Percentiles rank a stretch among this genome's conserved stretches.
phyloP scores from a whole-genome alignment of 2,329 filamentous ascomycete genomes.

The Thielaviopsis cerberus region DNA sequence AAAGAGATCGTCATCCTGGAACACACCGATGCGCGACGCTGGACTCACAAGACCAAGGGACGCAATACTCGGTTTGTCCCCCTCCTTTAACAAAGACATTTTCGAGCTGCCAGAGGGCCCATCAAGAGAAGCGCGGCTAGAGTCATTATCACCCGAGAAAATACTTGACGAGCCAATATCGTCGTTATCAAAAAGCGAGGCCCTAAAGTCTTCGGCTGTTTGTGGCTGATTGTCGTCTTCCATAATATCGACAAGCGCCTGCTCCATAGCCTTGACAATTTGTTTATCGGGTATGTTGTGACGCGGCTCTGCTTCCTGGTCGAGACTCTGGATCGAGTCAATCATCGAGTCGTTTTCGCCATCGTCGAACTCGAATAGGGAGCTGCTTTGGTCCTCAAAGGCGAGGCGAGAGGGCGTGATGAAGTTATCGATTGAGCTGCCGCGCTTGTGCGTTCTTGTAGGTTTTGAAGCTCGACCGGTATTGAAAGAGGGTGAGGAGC shows the following conservation, averaged over 20 bases:
- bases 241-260: constrained; percentile 81
- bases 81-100: constrained; percentile 25
- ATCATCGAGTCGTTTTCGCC: constrained; percentile 49
- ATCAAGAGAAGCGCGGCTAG: constrained; percentile 45
- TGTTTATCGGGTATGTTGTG: constrained; percentile 49
- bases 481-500: constrained; percentile 21
- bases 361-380: constrained; percentile 69
- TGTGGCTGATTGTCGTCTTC: constrained; percentile 47
- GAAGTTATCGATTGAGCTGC: constrained; percentile 12
- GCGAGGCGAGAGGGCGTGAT: constrained; percentile 8
- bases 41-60: constrained; percentile 81
- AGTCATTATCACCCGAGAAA: constrained; percentile 21
- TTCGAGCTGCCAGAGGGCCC: constrained; percentile 1
- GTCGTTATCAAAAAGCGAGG: constrained; percentile 46
- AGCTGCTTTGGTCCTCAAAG: constrained; percentile 25
- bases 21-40: constrained; percentile 75
- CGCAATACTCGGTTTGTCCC: constrained; percentile 66
- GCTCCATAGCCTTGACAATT: constrained; percentile 83
- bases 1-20: constrained; percentile 83
- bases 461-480: constrained; percentile 20
- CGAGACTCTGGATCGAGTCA: constrained; percentile 61
- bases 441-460: constrained; percentile 23
- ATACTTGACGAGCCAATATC: constrained; percentile 15
- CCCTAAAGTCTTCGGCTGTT: constrained; percentile 43
- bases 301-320: constrained; percentile 37